phyloP scores from a whole-genome alignment of 2,329 filamentous ascomycete genomes.

The Zasmidium citrigriseum region DNA sequence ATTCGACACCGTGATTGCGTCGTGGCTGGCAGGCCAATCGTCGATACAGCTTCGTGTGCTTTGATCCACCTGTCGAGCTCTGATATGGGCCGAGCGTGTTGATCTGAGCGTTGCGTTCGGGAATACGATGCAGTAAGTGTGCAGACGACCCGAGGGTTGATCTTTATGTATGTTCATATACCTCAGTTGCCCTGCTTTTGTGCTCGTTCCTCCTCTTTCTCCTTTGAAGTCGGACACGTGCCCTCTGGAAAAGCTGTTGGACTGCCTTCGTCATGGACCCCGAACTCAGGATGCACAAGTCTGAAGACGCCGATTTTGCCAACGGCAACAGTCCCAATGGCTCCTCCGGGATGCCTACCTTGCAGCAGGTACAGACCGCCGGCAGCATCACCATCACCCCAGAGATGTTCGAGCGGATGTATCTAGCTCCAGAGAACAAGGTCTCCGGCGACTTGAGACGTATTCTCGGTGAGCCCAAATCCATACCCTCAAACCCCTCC shows the following conservation, averaged over 20 bases:
- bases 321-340: constrained; percentile 12
- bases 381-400: constrained; percentile 22
- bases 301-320: constrained; percentile 8
- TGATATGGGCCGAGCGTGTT: background rate
- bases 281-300: constrained; percentile 6
- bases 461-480: too few species aligned
- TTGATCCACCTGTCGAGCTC: background rate
- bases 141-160: background rate
- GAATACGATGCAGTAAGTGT: background rate
- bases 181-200: background rate
- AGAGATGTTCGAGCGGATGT: constrained; percentile 28
- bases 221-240: background rate
- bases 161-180: background rate
- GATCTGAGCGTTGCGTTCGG: background rate
- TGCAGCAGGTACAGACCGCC: constrained; percentile 18
- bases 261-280: background rate
- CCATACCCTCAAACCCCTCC: too few species aligned
- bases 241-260: background rate
- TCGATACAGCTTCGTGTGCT: background rate
- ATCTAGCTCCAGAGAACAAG: constrained; percentile 21
- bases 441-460: constrained; percentile 20
- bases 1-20: background rate
- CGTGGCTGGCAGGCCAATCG: background rate
- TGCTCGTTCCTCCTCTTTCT: background rate
- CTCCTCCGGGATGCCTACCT: constrained; percentile 6